Conservation (phyloP, 1,139 yeast species). For the Sugiyamaella pinicola region DNA sequence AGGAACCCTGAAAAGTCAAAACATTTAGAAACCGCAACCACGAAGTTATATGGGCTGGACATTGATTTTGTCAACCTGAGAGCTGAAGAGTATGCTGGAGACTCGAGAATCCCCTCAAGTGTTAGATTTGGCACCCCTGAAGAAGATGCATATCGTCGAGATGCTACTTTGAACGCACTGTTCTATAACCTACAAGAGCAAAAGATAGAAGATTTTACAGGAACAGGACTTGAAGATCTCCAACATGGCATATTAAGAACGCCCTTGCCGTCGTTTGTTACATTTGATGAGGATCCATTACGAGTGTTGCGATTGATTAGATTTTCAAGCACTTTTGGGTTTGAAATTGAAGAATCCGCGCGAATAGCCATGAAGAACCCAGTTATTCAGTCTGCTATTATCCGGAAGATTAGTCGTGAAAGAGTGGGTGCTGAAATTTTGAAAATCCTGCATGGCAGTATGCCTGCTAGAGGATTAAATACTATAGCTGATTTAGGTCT, state of each 20-base stretch:
- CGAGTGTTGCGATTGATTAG: conserved; percentile 82
- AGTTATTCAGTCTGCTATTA: conserved; percentile 60
- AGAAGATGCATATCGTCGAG: conserved; percentile 90
- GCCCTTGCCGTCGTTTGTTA: conserved; percentile 79
- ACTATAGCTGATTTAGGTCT: conserved; percentile 59
- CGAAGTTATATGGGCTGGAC: conserved; percentile 76
- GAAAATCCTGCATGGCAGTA: conserved; percentile 66
- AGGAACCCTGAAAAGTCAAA: conserved; percentile 94
- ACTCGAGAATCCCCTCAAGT: conserved; percentile 70
- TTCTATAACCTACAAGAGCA: conserved; percentile 75
- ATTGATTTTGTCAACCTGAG: conserved; percentile 91
- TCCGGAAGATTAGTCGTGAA: conserved; percentile 81
- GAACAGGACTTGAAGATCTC: conserved; percentile 71
- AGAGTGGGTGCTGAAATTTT: conserved; percentile 85
- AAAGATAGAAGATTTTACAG: conserved; percentile 82
- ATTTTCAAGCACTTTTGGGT: conserved; percentile 80
- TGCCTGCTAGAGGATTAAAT: conserved; percentile 66
- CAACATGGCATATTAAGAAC: conserved; percentile 73
- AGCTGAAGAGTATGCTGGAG: conserved; percentile 75
- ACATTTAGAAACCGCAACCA: conserved; percentile 95
- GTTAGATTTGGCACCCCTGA: conserved; percentile 77
- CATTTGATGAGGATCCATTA: conserved; percentile 91
- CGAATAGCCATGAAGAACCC: conserved; percentile 64
- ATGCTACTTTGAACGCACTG: conserved; percentile 88
- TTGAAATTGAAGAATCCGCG: conserved; percentile 61